Evolutionary conservation across 1,139 yeast genomes (phyloP), one percentile per base, ranked within the genome.

Genomic region (Saccharomycopsis phalli): DNA sequence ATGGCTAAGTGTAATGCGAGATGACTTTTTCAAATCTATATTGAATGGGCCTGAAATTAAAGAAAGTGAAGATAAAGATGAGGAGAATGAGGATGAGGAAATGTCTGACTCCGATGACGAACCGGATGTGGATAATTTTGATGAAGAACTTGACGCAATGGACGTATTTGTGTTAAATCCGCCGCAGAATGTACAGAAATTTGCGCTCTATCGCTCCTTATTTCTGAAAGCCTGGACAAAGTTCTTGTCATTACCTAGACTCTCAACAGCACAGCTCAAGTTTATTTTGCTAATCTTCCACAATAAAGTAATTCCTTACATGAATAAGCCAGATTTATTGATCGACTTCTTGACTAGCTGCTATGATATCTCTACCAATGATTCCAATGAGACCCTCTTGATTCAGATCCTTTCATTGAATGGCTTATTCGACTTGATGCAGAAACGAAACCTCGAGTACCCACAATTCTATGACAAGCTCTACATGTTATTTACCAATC

Each of bases 271-370:
- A 3, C 94, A 86, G 57, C 81, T 81, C 59, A 84, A 83, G 58
- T 64, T 79, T 1, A 66, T 81, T 2, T 65, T 91, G 41, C 63
- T 74, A 6, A 71, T 87, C 4, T 58, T 91, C 51, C 96, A 91
- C 60, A 86, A 84, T 56, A 66, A 94, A 48, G 69, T 91, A 38
- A 79, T 91, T 29, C 96, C 97, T 32, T 72, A 69, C 54, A 72
- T 87, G 71, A 69, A 75, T 33, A 79, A 78, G 49, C 95, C 97
- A 2, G 82, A 84, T 38, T 69, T 74, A 48, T 64, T 91, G 40
- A 86, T 91, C 95, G 98, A 91, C 60, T 91, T 88, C 58, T 66
- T 91, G 47, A 86, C 96, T 1, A 94, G 84, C 47, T 79, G 94
- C 3, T 52, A 56, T 22, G 45, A 48, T 5, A 51, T 36, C 17